A percentile compares a stretch with the other conserved stretches of the same genome.
Conservation (phyloP, 176 grass and related monocot species). For the Olyra latifolia region DNA sequence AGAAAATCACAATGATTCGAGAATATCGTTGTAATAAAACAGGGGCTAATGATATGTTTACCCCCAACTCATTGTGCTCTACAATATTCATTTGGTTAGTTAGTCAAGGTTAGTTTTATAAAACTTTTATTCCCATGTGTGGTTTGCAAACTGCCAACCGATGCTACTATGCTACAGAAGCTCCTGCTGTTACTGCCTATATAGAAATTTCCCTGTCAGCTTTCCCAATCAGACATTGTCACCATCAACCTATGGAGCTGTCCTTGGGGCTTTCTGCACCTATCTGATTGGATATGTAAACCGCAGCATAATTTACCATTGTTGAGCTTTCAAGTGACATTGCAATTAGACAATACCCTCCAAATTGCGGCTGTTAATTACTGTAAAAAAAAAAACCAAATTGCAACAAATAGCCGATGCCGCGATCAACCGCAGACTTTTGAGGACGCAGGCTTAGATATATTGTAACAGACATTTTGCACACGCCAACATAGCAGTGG, state of each 20-base stretch:
- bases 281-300: slow-evolving; percentile 21
- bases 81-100: slow-evolving; percentile 8
- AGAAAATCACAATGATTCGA: slow-evolving; percentile 47
- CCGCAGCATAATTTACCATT: slow-evolving; percentile 24
- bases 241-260: slow-evolving; percentile 9
- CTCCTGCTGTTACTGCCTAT: not conserved
- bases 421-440: slow-evolving; percentile 8
- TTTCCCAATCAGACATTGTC: slow-evolving; percentile 19
- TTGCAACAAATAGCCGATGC: not conserved
- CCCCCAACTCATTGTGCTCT: not conserved
- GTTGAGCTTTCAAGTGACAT: slow-evolving; percentile 37
- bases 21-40: slow-evolving; percentile 19
- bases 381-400: not conserved
- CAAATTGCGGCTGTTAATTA: slow-evolving; percentile 33
- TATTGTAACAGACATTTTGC: not conserved
- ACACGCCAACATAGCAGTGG: not conserved
- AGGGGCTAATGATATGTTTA: slow-evolving; percentile 29
- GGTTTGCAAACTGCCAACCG: slow-evolving; percentile 25
- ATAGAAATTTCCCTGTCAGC: slow-evolving; percentile 26
- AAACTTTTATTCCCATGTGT: not conserved
- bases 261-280: slow-evolving; percentile 3
- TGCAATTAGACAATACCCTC: not conserved
- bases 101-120: not conserved
- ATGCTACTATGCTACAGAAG: not conserved
- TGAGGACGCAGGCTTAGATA: not conserved